These are phyloP conservation scores for Danielozyma ontarioensis DNA, from an alignment of 805 yeast species.

Conservation along the genomic window DNA sequence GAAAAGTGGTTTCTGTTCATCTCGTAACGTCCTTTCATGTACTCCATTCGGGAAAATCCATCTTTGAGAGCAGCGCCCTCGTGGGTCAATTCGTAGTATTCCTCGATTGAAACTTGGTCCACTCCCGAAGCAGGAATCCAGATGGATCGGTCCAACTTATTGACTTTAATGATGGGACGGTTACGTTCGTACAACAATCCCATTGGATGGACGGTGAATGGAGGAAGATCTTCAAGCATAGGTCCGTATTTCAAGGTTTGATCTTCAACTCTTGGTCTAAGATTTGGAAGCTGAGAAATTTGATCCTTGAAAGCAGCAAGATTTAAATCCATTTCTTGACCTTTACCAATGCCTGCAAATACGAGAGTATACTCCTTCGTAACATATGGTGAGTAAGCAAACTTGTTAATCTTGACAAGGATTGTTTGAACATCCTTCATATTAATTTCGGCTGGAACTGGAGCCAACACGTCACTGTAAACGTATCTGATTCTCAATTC, in stretches of 20 bases:
- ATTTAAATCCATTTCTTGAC: slow-evolving; percentile 40
- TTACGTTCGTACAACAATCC: slow-evolving; percentile 60
- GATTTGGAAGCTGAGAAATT: slow-evolving; percentile 19
- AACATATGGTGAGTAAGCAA: slow-evolving; percentile 56
- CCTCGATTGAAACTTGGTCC: slow-evolving; percentile 67
- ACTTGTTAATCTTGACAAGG: slow-evolving; percentile 47
- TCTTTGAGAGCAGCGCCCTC: slow-evolving; percentile 61
- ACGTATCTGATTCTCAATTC: slow-evolving; percentile 47
- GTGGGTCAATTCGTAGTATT: slow-evolving; percentile 76
- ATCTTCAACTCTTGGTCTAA: slow-evolving; percentile 33
- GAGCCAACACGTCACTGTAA: slow-evolving; percentile 42
- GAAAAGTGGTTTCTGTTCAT: slow-evolving; percentile 50
- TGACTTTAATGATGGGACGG: slow-evolving; percentile 58
- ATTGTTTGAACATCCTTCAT: slow-evolving; percentile 61
- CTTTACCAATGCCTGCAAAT: slow-evolving; percentile 42
- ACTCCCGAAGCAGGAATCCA: slow-evolving; percentile 88
- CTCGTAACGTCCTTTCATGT: slow-evolving; percentile 54
- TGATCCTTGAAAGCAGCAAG: slow-evolving; percentile 11
- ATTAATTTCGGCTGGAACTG: slow-evolving; percentile 60
- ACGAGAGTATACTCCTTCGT: slow-evolving; percentile 44
- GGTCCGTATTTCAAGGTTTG: slow-evolving; percentile 54
- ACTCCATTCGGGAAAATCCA: slow-evolving; percentile 80
- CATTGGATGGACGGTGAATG: slow-evolving; percentile 46
- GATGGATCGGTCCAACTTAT: slow-evolving; percentile 59
- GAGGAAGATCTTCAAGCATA: slow-evolving; percentile 30